Conservation (phyloP, 805 yeast species). For the Candida ortonii region DNA sequence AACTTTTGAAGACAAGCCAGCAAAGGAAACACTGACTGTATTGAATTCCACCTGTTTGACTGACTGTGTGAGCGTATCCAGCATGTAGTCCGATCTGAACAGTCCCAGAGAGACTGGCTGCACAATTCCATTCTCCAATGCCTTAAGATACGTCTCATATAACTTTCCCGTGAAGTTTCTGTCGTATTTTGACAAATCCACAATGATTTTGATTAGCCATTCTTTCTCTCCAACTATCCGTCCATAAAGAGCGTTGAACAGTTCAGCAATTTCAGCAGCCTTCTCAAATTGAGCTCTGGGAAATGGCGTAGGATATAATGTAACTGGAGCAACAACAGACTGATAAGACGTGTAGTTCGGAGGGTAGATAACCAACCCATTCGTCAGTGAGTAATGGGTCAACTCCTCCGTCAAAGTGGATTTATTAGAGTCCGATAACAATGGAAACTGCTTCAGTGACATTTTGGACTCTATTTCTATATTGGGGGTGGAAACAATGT, state of each 20-base stretch:
- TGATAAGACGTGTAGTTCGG: slow-evolving; percentile 45
- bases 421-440: slow-evolving; percentile 7
- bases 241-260: slow-evolving; percentile 73
- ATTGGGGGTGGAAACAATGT: neutral
- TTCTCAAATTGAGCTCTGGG: slow-evolving; percentile 63
- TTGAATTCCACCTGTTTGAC: slow-evolving; percentile 96
- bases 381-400: slow-evolving; percentile 74
- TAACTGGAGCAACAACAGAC: slow-evolving; percentile 77
- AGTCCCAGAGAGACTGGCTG: slow-evolving; percentile 78
- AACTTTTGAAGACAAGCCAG: slow-evolving; percentile 80
- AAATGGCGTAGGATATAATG: slow-evolving; percentile 87
- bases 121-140: slow-evolving; percentile 45
- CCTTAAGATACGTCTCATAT: slow-evolving; percentile 54
- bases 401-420: slow-evolving; percentile 24
- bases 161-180: slow-evolving; percentile 79
- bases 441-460: slow-evolving; percentile 17
- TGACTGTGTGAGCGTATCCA: slow-evolving; percentile 45
- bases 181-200: slow-evolving; percentile 57
- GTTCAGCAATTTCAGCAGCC: slow-evolving; percentile 63
- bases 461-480: slow-evolving; percentile 2
- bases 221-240: slow-evolving; percentile 53
- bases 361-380: slow-evolving; percentile 83
- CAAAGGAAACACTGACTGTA: slow-evolving; percentile 93
- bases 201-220: slow-evolving; percentile 62
- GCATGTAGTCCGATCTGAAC: slow-evolving; percentile 88